Evolutionary conservation across 805 yeast genomes (phyloP), one percentile per base, ranked within the genome.

Genomic region (Candida ovalis): DNA sequence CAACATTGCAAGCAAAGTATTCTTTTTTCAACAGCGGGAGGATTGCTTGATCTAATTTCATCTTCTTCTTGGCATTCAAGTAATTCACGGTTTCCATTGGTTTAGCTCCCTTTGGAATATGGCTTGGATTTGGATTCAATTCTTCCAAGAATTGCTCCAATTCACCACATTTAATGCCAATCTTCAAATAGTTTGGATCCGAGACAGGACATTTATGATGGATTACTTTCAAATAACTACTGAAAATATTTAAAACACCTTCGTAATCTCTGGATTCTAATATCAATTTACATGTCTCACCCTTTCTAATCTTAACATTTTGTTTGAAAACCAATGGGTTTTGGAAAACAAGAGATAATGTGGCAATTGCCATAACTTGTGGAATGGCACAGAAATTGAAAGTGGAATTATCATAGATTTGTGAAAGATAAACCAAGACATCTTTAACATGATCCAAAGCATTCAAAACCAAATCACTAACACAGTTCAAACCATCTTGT

Each of bases 311-410:
- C 73, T 94, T 94, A 55, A 92, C 86, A 62, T 87, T 82, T 35
- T 68, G 65, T 40, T 82, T 76, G 62, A 92, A 79, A 2, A 92
- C 86, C 3, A 71, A 61, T 3, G 85, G 84, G 70, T 94, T 94
- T 63, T 86, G 82, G 76, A 86, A 91, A 30, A 94, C 86, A 45
- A 84, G 73, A 21, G 92, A 89, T 58, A 94, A 76, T 1, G 98
- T 89, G 15, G 99, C 97, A 66, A 94, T 86, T 33, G 98, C 97
- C 99, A 94, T 94, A 18, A 92, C 97, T 71, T 94, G 99, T 18
- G 99, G 99, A 63, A 94, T 94, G 10, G 97, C 88, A 72, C 97
- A 91, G 73, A 94, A 94, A 58, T 83, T 86, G 74, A 89, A 94
- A 43, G 84, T 71, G 1, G 96, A 81, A 51, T 85, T 87, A 63